A percentile compares a stretch with the other conserved stretches of the same genome.
phyloP scores from a whole-genome alignment of 345 rosid species.

The Toxicodendron radicans region DNA sequence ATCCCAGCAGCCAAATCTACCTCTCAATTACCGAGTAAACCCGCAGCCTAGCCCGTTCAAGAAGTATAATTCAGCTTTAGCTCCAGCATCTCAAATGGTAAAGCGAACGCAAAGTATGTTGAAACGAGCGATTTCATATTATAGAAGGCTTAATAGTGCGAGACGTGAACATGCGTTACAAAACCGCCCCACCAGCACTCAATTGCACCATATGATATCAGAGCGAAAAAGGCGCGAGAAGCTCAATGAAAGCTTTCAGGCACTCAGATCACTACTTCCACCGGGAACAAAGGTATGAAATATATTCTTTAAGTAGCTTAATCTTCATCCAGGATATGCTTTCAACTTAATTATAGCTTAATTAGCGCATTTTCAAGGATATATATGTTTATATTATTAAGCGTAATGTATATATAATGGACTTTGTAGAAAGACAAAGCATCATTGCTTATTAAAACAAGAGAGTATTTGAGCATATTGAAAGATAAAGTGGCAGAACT shows the following conservation, averaged over 20 bases:
- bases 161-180: constrained; percentile 40
- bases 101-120: constrained; percentile 41
- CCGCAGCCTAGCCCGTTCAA: constrained; percentile 45
- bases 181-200: constrained; percentile 46
- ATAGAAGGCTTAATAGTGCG: constrained; percentile 32
- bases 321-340: too few relatives aligned
- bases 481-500: constrained; percentile 57
- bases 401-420: neutral
- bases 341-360: too few relatives aligned
- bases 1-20: constrained; percentile 20
- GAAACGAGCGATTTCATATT: constrained; percentile 53
- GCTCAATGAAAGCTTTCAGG: constrained; percentile 75
- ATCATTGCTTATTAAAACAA: constrained; percentile 55
- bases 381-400: neutral
- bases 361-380: too few relatives aligned
- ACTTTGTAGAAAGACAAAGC: constrained; percentile 65
- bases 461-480: constrained; percentile 53
- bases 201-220: constrained; percentile 85
- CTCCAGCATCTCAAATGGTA: constrained; percentile 18
- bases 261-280: constrained; percentile 75
- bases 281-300: constrained; percentile 66
- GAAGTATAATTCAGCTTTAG: constrained; percentile 27
- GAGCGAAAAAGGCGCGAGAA: constrained; percentile 91
- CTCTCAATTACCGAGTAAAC: constrained; percentile 8
- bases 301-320: neutral